Conservation (phyloP, 2,329 filamentous ascomycete species). For the Amylocarpus encephaloides region DNA sequence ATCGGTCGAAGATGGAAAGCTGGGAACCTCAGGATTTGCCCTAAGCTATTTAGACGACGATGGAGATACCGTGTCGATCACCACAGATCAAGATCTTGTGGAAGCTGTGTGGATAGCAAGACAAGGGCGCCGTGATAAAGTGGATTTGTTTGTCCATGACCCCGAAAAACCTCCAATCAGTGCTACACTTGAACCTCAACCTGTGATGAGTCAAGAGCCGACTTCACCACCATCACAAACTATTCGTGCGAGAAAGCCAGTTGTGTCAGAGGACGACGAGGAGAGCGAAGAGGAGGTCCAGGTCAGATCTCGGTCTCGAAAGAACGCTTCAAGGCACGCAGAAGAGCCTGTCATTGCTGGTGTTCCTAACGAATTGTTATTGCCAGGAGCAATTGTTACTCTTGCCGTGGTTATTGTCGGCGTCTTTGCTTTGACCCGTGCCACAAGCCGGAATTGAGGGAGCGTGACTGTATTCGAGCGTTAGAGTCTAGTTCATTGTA, state of each 20-base stretch:
- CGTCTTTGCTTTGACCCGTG: conserved; percentile 81
- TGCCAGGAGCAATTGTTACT: conserved; percentile 93
- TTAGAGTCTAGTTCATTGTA: conserved; percentile 11
- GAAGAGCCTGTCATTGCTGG: conserved; percentile 73
- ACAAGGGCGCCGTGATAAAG: conserved; percentile 75
- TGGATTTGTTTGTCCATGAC: conserved; percentile 94
- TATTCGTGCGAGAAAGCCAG: conserved; percentile 45
- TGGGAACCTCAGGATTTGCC: conserved; percentile 75
- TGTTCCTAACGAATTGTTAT: conserved; percentile 86
- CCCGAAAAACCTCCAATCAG: conserved; percentile 81
- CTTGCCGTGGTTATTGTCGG: conserved; percentile 88
- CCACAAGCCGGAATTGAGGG: conserved; percentile 39
- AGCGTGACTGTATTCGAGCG: conserved; percentile 1
- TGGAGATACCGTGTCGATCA: conserved; percentile 94
- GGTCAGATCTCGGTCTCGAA: conserved; percentile 34
- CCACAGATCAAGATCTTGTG: conserved; percentile 84
- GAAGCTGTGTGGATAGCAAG: conserved; percentile 84
- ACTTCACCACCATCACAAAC: conserved; percentile 43
- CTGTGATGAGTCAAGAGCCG: conserved; percentile 45
- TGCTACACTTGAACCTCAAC: conserved; percentile 53
- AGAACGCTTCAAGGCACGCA: conserved; percentile 30
- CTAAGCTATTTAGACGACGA: conserved; percentile 96
- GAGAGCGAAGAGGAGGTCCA: conserved; percentile 43
- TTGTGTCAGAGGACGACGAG: conserved; percentile 44
- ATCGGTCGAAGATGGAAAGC: conserved; percentile 68